These are phyloP conservation scores for Lodderomyces pseudojiufengensis DNA, from an alignment of 1,139 yeast species.

Conservation along the genomic window DNA sequence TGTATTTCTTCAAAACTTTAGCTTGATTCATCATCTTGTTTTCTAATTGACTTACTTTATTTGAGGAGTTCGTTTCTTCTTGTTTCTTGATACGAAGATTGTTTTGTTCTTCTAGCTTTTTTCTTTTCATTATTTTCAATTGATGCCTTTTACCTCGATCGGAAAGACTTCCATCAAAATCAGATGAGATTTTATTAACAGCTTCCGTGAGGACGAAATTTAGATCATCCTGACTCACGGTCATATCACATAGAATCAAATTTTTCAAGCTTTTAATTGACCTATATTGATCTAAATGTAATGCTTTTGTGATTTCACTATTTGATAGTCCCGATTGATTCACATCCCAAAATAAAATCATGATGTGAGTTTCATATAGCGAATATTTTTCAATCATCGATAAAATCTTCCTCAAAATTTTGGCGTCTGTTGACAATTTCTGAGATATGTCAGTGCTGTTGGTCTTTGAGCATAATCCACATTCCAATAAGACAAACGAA, in stretches of 20 bases:
- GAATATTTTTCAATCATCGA: slow-evolving; percentile 35
- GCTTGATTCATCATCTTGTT: slow-evolving; percentile 27
- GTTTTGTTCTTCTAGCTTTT: neutral
- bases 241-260: slow-evolving; percentile 36
- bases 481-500: slow-evolving; percentile 43
- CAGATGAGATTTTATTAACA: slow-evolving; percentile 20
- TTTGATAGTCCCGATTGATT: slow-evolving; percentile 18
- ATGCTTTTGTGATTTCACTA: slow-evolving; percentile 17
- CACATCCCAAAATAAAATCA: slow-evolving; percentile 40
- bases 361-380: slow-evolving; percentile 31
- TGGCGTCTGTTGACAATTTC: slow-evolving; percentile 35
- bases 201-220: slow-evolving; percentile 25
- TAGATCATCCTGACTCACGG: slow-evolving; percentile 22
- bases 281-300: slow-evolving; percentile 16
- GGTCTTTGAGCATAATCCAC: slow-evolving; percentile 32
- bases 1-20: slow-evolving; percentile 27
- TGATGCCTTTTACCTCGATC: slow-evolving; percentile 27
- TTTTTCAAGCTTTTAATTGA: slow-evolving; percentile 16
- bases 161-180: slow-evolving; percentile 31
- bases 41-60: slow-evolving; percentile 19
- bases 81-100: neutral
- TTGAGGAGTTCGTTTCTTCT: slow-evolving; percentile 1
- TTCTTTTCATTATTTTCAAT: slow-evolving; percentile 9
- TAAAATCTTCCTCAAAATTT: slow-evolving; percentile 35
- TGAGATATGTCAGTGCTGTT: slow-evolving; percentile 10